Percentiles rank a stretch among this genome's conserved stretches.
phyloP scores from a whole-genome alignment of 1,284 basidiomycete genomes.

The Leccinum pachyderme region DNA sequence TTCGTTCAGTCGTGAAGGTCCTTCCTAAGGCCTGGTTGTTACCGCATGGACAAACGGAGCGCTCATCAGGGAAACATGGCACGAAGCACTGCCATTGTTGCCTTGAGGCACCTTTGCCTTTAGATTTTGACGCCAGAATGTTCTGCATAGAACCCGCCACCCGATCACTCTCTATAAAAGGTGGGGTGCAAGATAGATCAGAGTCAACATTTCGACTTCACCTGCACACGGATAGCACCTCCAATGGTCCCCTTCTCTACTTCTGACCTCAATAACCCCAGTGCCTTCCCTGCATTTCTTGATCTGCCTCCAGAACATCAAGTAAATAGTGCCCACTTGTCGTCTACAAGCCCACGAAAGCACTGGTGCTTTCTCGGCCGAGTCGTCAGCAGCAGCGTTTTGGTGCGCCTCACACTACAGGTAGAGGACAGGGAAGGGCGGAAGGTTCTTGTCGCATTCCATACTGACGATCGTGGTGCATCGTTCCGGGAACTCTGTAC shows the following conservation, averaged over 20 bases:
- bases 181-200: not conserved
- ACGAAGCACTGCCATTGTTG: not conserved
- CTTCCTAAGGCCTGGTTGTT: constrained; percentile 1
- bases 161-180: constrained; percentile 11
- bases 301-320: constrained; percentile 24
- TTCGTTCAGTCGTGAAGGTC: not conserved
- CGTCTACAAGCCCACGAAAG: constrained; percentile 25
- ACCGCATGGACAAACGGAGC: constrained; percentile 16
- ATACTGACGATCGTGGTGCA: constrained; percentile 32
- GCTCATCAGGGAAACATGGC: not conserved
- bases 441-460: constrained; percentile 28
- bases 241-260: constrained; percentile 20
- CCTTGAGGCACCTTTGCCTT: not conserved
- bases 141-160: constrained; percentile 7
- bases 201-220: not conserved
- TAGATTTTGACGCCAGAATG: constrained; percentile 5
- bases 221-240: constrained; percentile 2
- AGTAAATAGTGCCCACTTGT: constrained; percentile 17
- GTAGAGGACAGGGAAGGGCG: constrained; percentile 31
- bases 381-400: constrained; percentile 21
- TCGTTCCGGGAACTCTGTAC: constrained; percentile 22
- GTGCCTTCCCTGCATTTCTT: constrained; percentile 27
- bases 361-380: constrained; percentile 33
- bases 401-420: constrained; percentile 27
- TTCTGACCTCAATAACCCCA: constrained; percentile 30